phyloP scores from a whole-genome alignment of 2,329 filamentous ascomycete species.

The Xylariaceae sp. region DNA sequence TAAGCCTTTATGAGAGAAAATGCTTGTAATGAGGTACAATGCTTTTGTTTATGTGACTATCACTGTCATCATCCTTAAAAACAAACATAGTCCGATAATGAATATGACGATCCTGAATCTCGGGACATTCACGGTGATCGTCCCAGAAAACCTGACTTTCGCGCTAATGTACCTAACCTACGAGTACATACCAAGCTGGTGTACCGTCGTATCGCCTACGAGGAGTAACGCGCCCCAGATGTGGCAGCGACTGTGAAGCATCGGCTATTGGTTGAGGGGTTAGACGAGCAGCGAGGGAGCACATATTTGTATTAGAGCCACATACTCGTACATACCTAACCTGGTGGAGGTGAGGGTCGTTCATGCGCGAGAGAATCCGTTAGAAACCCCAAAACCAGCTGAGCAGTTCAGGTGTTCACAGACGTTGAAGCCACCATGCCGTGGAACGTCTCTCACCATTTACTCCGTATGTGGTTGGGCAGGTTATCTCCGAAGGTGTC shows the following conservation, averaged over 20 bases:
- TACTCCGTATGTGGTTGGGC: too few species aligned
- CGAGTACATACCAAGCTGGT: not conserved
- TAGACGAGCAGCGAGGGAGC: not conserved
- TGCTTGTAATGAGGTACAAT: too few species aligned
- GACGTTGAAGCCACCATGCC: not conserved
- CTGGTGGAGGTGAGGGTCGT: not conserved
- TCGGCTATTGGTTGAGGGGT: not conserved
- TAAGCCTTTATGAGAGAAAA: too few species aligned
- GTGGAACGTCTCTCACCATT: not conserved
- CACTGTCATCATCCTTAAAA: too few species aligned
- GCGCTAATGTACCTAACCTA: not conserved
- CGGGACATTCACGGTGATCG: too few species aligned
- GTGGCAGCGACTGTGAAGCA: constrained; percentile 1
- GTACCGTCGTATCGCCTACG: not conserved
- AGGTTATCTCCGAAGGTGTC: not conserved
- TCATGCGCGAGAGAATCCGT: constrained; percentile 1
- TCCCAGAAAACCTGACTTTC: too few species aligned
- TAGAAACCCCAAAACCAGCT: not conserved
- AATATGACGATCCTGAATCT: too few species aligned
- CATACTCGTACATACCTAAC: not conserved
- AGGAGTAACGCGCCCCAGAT: constrained; percentile 1
- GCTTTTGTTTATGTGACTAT: too few species aligned
- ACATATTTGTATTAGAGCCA: not conserved
- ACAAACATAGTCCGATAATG: too few species aligned
- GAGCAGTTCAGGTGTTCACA: not conserved